These are phyloP conservation scores for Daldinia concentrica DNA, from an alignment of 495 filamentous ascomycete species.

Conservation along the genomic window DNA sequence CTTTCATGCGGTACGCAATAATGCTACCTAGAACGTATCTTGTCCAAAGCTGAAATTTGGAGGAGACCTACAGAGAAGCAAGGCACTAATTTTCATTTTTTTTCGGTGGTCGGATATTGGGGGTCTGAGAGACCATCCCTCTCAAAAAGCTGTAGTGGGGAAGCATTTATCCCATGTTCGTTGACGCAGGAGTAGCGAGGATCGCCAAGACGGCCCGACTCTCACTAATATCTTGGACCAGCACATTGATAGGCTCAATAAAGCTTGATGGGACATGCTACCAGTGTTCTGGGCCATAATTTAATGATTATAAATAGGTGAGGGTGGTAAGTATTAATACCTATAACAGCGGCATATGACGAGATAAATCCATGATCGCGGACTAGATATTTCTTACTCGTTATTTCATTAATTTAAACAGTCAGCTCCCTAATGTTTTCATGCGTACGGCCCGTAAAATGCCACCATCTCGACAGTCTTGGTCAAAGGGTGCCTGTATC, in stretches of 20 bases:
- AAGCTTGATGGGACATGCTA: not conserved
- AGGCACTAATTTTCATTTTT: not conserved
- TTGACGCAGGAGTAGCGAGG: conserved; percentile 5
- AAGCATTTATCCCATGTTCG: conserved; percentile 14
- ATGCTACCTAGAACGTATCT: not conserved
- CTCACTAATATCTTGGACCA: not conserved
- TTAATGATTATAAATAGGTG: not conserved
- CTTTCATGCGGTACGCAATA: not conserved
- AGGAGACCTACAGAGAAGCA: not conserved
- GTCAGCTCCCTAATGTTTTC: too few relatives aligned
- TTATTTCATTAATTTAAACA: too few relatives aligned
- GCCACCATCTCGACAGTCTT: too few relatives aligned
- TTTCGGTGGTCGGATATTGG: not conserved
- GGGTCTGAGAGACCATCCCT: not conserved
- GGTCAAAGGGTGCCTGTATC: too few relatives aligned
- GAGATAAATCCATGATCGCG: too few relatives aligned
- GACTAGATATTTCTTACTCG: too few relatives aligned
- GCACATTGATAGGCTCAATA: not conserved
- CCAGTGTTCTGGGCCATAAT: not conserved
- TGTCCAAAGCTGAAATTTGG: not conserved
- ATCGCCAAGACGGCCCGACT: conserved; percentile 39
- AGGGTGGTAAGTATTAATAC: not conserved
- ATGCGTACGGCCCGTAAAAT: too few relatives aligned
- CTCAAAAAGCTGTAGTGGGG: conserved; percentile 1
- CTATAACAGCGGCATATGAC: too few relatives aligned